These are phyloP conservation scores for Debaryomyces nepalensis DNA, from an alignment of 1,139 yeast species.

Conservation along the genomic window DNA sequence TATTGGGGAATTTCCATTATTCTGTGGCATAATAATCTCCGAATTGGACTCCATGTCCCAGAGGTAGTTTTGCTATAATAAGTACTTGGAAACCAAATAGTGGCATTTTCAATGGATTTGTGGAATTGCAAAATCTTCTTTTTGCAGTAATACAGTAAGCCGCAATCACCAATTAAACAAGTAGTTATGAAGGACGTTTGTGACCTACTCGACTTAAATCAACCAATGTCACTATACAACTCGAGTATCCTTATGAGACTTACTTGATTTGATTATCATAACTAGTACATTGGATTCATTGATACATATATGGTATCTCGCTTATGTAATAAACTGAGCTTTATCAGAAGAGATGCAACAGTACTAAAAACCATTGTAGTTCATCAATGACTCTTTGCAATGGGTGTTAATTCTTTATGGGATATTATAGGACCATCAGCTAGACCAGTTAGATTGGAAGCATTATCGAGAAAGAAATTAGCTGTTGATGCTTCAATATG, in stretches of 20 bases:
- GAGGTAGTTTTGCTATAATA: not conserved
- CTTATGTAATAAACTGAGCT: not conserved
- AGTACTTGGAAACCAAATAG: conserved; percentile 3
- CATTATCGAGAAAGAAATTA: conserved; percentile 70
- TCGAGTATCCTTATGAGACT: too few relatives aligned
- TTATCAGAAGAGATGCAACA: conserved; percentile 4
- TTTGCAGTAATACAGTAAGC: conserved; percentile 10
- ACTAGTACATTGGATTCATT: too few relatives aligned
- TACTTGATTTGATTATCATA: too few relatives aligned
- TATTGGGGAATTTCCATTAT: conserved; percentile 10
- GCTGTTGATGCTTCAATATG: conserved; percentile 99
- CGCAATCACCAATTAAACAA: conserved; percentile 3
- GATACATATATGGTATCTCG: too few relatives aligned
- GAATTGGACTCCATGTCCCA: conserved; percentile 6
- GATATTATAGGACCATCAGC: conserved; percentile 89
- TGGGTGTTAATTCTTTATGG: conserved; percentile 99
- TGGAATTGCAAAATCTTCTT: conserved; percentile 11
- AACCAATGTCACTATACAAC: too few relatives aligned
- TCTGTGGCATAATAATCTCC: conserved; percentile 6
- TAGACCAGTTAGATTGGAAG: conserved; percentile 85
- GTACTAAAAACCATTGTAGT: not conserved
- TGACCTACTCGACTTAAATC: too few relatives aligned
- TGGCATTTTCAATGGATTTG: conserved; percentile 9
- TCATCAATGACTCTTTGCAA: conserved; percentile 25
- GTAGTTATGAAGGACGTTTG: not conserved